These are phyloP conservation scores for Lentinus brumalis DNA, from an alignment of 768 basidiomycete genomes.

Conservation along the genomic window DNA sequence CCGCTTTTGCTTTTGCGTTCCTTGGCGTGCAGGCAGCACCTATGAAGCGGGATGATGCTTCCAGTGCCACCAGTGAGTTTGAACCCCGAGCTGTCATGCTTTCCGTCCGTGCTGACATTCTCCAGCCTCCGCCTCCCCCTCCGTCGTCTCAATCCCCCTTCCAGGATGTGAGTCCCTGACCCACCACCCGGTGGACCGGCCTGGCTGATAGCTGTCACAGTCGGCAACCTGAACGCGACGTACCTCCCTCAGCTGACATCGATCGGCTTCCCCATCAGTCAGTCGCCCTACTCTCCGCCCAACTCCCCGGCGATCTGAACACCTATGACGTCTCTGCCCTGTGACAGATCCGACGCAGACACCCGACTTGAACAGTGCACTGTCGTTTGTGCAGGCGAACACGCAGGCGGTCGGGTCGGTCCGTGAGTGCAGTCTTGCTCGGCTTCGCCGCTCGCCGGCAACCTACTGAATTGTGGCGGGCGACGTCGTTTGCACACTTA, in stretches of 20 bases:
- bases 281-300: not conserved
- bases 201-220: not conserved
- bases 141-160: not conserved
- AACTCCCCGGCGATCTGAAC: not conserved
- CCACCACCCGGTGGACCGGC: not conserved
- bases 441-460: not conserved
- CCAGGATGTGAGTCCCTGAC: not conserved
- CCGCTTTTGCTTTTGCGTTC: too few species aligned
- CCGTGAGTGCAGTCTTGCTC: not conserved
- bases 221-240: not conserved
- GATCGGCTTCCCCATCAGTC: not conserved
- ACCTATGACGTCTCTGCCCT: not conserved
- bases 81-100: too few species aligned
- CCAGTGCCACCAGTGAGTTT: too few species aligned
- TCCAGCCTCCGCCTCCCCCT: too few species aligned
- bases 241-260: not conserved
- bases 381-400: constrained; percentile 6
- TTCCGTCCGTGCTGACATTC: too few species aligned
- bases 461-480: not conserved
- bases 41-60: too few species aligned
- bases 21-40: too few species aligned
- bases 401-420: not conserved
- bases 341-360: not conserved
- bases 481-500: not conserved
- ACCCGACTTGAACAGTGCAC: not conserved